Evolutionary conservation across 495 filamentous ascomycete species (phyloP).

Genomic region (Astrothelium macrocarpum): DNA sequence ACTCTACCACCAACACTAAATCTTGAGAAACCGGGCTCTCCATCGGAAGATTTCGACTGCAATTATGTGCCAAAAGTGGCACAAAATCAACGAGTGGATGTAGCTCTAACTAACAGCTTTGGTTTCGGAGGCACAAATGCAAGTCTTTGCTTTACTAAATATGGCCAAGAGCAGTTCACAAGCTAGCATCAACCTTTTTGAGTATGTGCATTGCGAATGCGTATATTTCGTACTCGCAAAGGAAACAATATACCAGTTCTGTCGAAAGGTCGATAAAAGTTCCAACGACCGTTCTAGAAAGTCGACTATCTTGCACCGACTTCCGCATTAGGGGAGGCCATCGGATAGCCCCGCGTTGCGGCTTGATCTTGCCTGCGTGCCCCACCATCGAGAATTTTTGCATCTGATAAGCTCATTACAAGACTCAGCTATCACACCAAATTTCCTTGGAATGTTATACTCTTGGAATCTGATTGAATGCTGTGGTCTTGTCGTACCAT

Average conservation of each 20-base stretch:
- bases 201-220: background rate
- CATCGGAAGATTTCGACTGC: conserved; percentile 57
- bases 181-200: background rate
- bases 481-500: background rate
- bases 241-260: no score
- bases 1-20: conserved; percentile 83
- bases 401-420: background rate
- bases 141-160: conserved; percentile 66
- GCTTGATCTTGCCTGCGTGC: background rate
- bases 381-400: background rate
- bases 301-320: no score
- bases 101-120: conserved; percentile 89
- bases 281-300: no score
- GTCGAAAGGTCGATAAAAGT: no score
- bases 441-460: background rate
- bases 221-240: no score
- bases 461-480: background rate
- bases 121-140: conserved; percentile 97
- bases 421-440: background rate
- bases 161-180: conserved; percentile 3
- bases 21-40: conserved; percentile 49
- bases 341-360: background rate
- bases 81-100: conserved; percentile 60
- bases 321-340: background rate
- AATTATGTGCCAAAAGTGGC: conserved; percentile 71